A percentile compares a stretch with the other conserved stretches of the same genome.
These are phyloP conservation scores for Cutaneotrichosporon curvatum DNA, from an alignment of 1,284 basidiomycete species.

Conservation along the genomic window DNA sequence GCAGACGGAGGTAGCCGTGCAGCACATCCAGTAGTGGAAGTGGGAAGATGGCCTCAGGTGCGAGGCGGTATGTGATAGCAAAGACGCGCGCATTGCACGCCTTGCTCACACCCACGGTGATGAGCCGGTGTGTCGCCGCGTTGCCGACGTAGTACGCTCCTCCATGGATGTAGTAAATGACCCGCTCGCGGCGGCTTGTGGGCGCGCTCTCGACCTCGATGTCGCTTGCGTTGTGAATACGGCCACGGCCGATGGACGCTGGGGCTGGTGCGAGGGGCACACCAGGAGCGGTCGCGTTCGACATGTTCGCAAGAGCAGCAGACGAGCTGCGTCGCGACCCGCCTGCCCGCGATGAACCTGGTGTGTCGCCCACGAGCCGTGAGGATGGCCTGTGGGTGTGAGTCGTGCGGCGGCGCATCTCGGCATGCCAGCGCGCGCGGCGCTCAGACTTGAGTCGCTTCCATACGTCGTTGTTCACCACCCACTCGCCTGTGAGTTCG, in stretches of 20 bases:
- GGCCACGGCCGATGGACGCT: no score
- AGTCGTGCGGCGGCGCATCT: slow-evolving; percentile 8
- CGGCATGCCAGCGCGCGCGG: slow-evolving; percentile 46
- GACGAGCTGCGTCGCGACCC: neutral
- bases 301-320: no score
- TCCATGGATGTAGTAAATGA: slow-evolving; percentile 90
- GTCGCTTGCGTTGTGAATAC: neutral
- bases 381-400: slow-evolving; percentile 4
- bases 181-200: slow-evolving; percentile 57
- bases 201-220: slow-evolving; percentile 21
- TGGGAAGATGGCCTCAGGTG: slow-evolving; percentile 89
- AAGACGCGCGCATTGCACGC: slow-evolving; percentile 89
- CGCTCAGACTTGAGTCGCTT: slow-evolving; percentile 78
- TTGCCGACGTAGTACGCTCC: slow-evolving; percentile 93
- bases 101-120: slow-evolving; percentile 88
- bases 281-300: no score
- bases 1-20: slow-evolving; percentile 75
- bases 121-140: slow-evolving; percentile 83
- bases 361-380: slow-evolving; percentile 6
- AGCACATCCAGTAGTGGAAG: slow-evolving; percentile 89
- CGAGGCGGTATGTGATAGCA: slow-evolving; percentile 93
- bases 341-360: neutral
- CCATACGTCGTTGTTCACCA: slow-evolving; percentile 87
- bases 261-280: no score
- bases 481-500: slow-evolving; percentile 91